phyloP scores from a whole-genome alignment of 208 protist genomes.

The Crithidia thermophila region DNA sequence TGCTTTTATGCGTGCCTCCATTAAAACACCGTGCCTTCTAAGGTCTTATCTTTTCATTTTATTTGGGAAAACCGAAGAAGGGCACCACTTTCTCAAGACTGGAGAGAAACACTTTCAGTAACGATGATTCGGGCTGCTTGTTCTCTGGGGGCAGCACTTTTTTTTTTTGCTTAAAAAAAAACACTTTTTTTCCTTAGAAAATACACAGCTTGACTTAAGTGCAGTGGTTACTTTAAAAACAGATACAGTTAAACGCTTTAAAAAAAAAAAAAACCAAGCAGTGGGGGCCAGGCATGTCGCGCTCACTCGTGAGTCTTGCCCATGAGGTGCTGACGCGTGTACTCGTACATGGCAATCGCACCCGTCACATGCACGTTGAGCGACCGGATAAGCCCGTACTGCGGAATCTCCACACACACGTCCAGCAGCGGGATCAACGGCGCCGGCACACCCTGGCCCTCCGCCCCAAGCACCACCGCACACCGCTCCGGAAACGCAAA shows the following conservation, averaged over 20 bases:
- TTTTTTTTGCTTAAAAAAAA: too few relatives aligned
- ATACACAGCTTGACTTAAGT: too few relatives aligned
- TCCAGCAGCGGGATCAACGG: constrained; percentile 79
- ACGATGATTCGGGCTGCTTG: too few relatives aligned
- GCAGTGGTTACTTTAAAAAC: too few relatives aligned
- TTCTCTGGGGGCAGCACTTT: too few relatives aligned
- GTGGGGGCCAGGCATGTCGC: not conserved
- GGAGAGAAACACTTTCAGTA: too few relatives aligned
- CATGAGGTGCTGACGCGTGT: constrained; percentile 88
- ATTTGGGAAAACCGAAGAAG: too few relatives aligned
- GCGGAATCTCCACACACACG: constrained; percentile 92
- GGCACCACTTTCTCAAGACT: too few relatives aligned
- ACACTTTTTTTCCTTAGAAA: not conserved
- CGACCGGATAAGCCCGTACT: constrained; percentile 91
- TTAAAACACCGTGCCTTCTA: too few relatives aligned
- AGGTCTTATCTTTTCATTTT: too few relatives aligned
- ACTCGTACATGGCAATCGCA: constrained; percentile 92
- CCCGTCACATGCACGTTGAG: constrained; percentile 94
- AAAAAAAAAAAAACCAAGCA: constrained; percentile 6
- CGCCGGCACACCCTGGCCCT: constrained; percentile 90
- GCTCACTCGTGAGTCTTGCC: not conserved
- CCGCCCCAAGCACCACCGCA: constrained; percentile 84
- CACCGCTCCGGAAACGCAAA: constrained; percentile 72
- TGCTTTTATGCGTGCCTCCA: too few relatives aligned
- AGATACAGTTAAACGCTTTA: not conserved